A percentile compares a stretch with the other conserved stretches of the same genome.
Conservation (phyloP, 805 yeast species). For the Candida michaelii region DNA sequence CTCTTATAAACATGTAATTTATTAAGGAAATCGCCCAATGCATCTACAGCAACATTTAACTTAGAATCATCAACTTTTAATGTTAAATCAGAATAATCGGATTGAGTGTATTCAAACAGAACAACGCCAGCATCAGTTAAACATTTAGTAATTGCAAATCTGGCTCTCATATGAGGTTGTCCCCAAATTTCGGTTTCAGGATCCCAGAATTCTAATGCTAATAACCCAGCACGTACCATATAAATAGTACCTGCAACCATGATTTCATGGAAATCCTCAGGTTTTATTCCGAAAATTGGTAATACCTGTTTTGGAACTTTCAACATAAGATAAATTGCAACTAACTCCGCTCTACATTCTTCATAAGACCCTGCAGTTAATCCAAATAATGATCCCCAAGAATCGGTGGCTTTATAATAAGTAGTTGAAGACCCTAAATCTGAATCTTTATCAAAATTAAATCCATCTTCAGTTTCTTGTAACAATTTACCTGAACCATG, state of each 20-base stretch:
- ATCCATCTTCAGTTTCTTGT: slow-evolving; percentile 56
- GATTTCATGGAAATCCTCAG: slow-evolving; percentile 59
- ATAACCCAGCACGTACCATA: slow-evolving; percentile 86
- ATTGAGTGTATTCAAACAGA: slow-evolving; percentile 48
- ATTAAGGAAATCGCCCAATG: slow-evolving; percentile 67
- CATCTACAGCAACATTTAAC: slow-evolving; percentile 69
- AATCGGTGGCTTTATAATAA: slow-evolving; percentile 76
- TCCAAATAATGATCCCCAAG: slow-evolving; percentile 89
- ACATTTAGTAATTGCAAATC: slow-evolving; percentile 79
- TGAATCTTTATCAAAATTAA: slow-evolving; percentile 65
- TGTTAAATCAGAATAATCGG: slow-evolving; percentile 51
- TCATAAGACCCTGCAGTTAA: slow-evolving; percentile 83
- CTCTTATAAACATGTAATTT: slow-evolving; percentile 79
- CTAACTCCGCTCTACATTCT: slow-evolving; percentile 91
- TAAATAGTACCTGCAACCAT: slow-evolving; percentile 67
- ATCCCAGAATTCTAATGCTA: slow-evolving; percentile 86
- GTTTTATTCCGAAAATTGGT: slow-evolving; percentile 68
- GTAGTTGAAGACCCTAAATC: slow-evolving; percentile 71
- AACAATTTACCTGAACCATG: slow-evolving; percentile 89
- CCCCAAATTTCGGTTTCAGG: slow-evolving; percentile 85
- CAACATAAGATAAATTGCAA: slow-evolving; percentile 77
- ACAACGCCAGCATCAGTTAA: slow-evolving; percentile 70
- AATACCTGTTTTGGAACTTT: slow-evolving; percentile 59
- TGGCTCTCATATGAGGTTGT: slow-evolving; percentile 92
- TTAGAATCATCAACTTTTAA: slow-evolving; percentile 59